phyloP scores from a whole-genome alignment of 2,329 filamentous ascomycete species.

The Cordyceps militaris region DNA sequence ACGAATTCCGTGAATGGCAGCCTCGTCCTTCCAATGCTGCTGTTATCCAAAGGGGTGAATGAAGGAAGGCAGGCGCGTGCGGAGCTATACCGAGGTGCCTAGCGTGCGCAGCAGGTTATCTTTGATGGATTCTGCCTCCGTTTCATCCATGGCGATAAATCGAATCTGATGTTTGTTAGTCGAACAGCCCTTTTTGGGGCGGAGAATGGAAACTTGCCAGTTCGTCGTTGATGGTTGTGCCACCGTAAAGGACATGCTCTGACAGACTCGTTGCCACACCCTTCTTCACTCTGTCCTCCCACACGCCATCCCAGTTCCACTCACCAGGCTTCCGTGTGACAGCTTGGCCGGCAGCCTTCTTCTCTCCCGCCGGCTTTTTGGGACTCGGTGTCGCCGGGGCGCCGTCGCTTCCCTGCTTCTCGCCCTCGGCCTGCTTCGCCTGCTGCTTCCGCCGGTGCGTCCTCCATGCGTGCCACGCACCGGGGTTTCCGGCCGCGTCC shows the following conservation, averaged over 20 bases:
- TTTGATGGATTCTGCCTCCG: slow-evolving; percentile 50
- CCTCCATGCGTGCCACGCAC: slow-evolving; percentile 91
- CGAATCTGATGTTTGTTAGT: slow-evolving; percentile 43
- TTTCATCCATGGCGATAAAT: slow-evolving; percentile 58
- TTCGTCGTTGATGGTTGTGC: slow-evolving; percentile 55
- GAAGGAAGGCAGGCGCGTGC: not conserved
- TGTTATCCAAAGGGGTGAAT: not conserved
- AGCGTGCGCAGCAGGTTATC: slow-evolving; percentile 50
- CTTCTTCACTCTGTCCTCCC: slow-evolving; percentile 81
- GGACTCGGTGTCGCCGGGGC: slow-evolving; percentile 1
- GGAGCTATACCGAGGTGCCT: slow-evolving; percentile 23
- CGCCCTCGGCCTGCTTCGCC: slow-evolving; percentile 20
- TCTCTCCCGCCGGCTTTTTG: slow-evolving; percentile 6
- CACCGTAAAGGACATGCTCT: slow-evolving; percentile 72
- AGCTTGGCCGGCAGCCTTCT: not conserved
- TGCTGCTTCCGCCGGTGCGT: slow-evolving; percentile 48
- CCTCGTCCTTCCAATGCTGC: not conserved
- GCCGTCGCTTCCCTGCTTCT: not conserved
- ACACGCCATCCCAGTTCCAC: slow-evolving; percentile 98
- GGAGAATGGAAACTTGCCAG: slow-evolving; percentile 47
- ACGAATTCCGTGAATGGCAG: not conserved
- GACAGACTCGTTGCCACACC: slow-evolving; percentile 70
- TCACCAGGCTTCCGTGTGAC: slow-evolving; percentile 58
- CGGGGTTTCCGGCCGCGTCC: slow-evolving; percentile 78
- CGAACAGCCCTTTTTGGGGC: slow-evolving; percentile 10